phyloP scores from a whole-genome alignment of 495 filamentous ascomycete genomes.

The Aspergillus nidulans region DNA sequence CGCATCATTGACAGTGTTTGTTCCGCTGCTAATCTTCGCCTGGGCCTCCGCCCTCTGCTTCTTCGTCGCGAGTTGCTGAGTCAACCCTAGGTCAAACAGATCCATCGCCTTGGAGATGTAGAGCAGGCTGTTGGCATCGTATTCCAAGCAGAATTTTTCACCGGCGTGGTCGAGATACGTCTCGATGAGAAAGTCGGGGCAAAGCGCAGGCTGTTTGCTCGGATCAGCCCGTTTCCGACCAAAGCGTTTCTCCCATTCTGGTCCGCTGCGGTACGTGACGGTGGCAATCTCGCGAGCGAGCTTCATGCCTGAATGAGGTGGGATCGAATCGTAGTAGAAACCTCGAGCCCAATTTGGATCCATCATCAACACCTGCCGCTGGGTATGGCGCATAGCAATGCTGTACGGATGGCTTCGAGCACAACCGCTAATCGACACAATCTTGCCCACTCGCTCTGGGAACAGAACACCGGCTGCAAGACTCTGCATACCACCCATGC shows the following conservation, averaged over 20 bases:
- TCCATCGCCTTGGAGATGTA: slow-evolving; percentile 99
- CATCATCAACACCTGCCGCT: slow-evolving; percentile 97
- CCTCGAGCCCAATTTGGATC: slow-evolving; percentile 97
- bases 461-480: slow-evolving; percentile 86
- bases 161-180: slow-evolving; percentile 98
- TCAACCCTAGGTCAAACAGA: slow-evolving; percentile 82
- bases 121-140: slow-evolving; percentile 92
- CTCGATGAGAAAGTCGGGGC: slow-evolving; percentile 96
- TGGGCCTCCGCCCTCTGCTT: slow-evolving; percentile 46
- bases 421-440: slow-evolving; percentile 90
- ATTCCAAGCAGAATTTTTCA: slow-evolving; percentile 98
- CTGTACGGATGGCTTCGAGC: slow-evolving; percentile 95
- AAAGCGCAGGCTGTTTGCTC: slow-evolving; percentile 80
- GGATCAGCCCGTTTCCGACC: slow-evolving; percentile 83
- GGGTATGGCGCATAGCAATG: slow-evolving; percentile 98
- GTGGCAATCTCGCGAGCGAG: slow-evolving; percentile 96
- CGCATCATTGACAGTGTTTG: slow-evolving; percentile 28
- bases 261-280: slow-evolving; percentile 92
- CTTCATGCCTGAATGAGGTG: slow-evolving; percentile 96
- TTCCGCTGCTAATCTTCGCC: slow-evolving; percentile 41
- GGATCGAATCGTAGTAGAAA: slow-evolving; percentile 86
- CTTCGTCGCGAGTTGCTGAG: slow-evolving; percentile 53
- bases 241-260: slow-evolving; percentile 97
- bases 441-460: slow-evolving; percentile 69
- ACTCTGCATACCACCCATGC: slow-evolving; percentile 99